phyloP scores from a whole-genome alignment of 768 basidiomycete species.

The Tricholoma furcatifolium region DNA sequence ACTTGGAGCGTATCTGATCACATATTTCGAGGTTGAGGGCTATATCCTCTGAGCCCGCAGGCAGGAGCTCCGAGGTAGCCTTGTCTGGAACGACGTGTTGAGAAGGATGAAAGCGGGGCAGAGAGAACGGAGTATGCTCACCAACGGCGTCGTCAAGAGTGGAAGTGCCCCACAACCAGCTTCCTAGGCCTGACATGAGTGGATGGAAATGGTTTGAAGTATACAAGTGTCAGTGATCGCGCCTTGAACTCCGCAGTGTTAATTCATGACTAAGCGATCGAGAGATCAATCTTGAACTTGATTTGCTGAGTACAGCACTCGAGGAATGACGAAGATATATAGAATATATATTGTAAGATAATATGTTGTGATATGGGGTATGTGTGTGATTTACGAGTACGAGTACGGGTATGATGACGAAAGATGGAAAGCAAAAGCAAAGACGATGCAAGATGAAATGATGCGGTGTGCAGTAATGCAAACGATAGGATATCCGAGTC shows the following conservation, averaged over 20 bases:
- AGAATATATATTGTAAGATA: no score
- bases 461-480: no score
- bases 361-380: no score
- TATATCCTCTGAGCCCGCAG: conserved; percentile 84
- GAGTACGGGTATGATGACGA: no score
- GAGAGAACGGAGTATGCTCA: conserved; percentile 32
- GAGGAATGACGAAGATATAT: no score
- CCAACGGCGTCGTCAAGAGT: conserved; percentile 84
- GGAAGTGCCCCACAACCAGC: conserved; percentile 79
- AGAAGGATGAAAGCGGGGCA: background rate
- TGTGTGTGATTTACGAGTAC: no score
- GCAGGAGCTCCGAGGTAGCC: conserved; percentile 89
- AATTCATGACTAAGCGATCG: conserved; percentile 14
- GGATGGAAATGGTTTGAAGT: background rate
- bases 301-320: no score
- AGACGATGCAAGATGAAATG: no score
- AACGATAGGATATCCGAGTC: no score
- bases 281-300: background rate
- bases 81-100: conserved; percentile 56
- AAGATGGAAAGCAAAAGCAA: no score
- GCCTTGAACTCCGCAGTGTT: conserved; percentile 2
- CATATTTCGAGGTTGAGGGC: conserved; percentile 94
- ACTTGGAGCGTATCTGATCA: conserved; percentile 93
- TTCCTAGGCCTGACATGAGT: conserved; percentile 58
- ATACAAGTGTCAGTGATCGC: conserved; percentile 1